Conservation (phyloP, 2,329 filamentous ascomycete genomes). For the Teratosphaeria epicoccoides region DNA sequence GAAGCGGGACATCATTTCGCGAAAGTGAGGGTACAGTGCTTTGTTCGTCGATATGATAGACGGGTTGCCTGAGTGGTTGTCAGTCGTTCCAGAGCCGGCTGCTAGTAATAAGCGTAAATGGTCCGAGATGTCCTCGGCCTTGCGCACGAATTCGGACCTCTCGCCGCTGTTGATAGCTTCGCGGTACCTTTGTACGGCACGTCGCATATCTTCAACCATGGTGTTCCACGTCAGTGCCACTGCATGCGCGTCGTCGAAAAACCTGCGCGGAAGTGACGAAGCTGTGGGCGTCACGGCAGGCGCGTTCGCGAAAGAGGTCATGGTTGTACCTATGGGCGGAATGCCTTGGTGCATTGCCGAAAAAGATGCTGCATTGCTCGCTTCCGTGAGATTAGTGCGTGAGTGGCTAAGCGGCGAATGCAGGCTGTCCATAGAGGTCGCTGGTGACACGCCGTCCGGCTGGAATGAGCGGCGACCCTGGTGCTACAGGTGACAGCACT, state of each 20-base stretch:
- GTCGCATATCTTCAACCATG: conserved; percentile 85
- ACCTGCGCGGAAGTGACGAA: conserved; percentile 59
- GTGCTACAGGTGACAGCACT: conserved; percentile 31
- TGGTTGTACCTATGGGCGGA: conserved; percentile 40
- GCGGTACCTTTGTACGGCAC: conserved; percentile 78
- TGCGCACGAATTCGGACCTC: conserved; percentile 80
- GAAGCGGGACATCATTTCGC: conserved; percentile 99
- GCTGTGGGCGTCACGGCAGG: conserved; percentile 23
- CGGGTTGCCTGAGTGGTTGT: conserved; percentile 96
- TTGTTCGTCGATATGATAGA: conserved; percentile 99
- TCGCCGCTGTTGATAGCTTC: conserved; percentile 76
- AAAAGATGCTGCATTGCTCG: conserved; percentile 39
- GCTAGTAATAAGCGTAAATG: conserved; percentile 88
- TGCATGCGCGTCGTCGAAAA: conserved; percentile 80
- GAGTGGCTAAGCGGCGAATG: conserved; percentile 53
- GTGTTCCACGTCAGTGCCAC: conserved; percentile 78
- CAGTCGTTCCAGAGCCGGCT: conserved; percentile 90
- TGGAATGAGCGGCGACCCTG: conserved; percentile 56
- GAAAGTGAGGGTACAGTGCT: conserved; percentile 88
- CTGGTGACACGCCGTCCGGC: conserved; percentile 66
- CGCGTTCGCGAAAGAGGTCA: conserved; percentile 46
- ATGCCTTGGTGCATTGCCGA: conserved; percentile 34
- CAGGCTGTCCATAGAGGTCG: conserved; percentile 84
- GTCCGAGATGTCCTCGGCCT: conserved; percentile 97
- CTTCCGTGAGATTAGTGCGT: conserved; percentile 41